Evolutionary conservation across 2,329 filamentous ascomycete species (phyloP), one percentile per base, ranked within the genome.

Genomic region (Arthrobotrys sphaeroides): DNA sequence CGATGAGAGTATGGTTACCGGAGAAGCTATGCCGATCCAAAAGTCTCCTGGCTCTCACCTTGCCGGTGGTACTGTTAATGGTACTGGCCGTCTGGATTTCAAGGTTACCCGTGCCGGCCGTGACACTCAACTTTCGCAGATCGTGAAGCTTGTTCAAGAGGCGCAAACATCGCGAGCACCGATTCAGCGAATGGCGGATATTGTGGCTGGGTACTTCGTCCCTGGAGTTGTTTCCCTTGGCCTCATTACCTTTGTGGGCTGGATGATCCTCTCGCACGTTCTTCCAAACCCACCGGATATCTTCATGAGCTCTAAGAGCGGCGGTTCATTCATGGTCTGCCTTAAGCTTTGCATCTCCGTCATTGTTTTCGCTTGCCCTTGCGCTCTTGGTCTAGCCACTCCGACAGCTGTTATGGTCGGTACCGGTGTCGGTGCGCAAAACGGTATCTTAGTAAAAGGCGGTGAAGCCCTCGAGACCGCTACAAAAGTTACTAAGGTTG

Each of bases 371-470:
- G 95, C 95, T 3, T 99, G 95, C 81, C 95, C 95, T 16, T 99
- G 95, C 81, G 95, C 95, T 0, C 88, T 99, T n/a, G 95, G 95
- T 67, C 87, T 99, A 16, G 94, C 93, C 22, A 98, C 95, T 0
- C 95, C 95, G 1, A 99, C 95, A 0, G 95, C 95, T 1, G 94
- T 99, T 81, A 98, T 99, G 95, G 95, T 99, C 28, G 95, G 95
- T 45, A 98, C 95, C n/a, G 95, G 95, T 73, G 90, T 97, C 31
- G 95, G 95, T 59, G 95, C 95, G 1, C 92, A 97, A 83, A 91
- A 97, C 79, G 95, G 95, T 22, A 99, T 99, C 79, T 85, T 99
- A n/a, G 93, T 98, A 82, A 99, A 99, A 84, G 94, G 95, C 65
- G 95, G 95, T 67, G 94, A 92, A 42, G 93, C 94, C 28, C 85